Conservation (phyloP, 1,284 basidiomycete genomes). For the Meripilus lineatus region DNA sequence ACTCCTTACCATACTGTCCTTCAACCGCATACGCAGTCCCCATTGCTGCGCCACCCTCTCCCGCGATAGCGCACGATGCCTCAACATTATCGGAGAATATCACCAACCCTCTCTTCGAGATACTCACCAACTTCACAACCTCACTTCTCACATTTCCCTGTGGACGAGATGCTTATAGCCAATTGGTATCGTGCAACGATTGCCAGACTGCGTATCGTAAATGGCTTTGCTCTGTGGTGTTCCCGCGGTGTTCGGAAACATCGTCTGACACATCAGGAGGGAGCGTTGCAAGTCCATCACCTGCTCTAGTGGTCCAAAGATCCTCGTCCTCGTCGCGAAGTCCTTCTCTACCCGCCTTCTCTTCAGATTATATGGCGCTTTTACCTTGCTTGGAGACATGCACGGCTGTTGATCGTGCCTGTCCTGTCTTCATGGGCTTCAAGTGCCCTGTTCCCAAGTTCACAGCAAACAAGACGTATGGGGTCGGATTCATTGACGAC, state of each 20-base stretch:
- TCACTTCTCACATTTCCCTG: conserved; percentile 71
- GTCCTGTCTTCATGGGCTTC: conserved; percentile 71
- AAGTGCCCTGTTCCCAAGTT: conserved; percentile 61
- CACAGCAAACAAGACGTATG: conserved; percentile 71
- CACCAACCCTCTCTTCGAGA: conserved; percentile 45
- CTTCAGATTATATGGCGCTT: conserved; percentile 50
- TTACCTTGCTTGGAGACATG: conserved; percentile 80
- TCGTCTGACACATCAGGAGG: conserved; percentile 10
- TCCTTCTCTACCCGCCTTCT: conserved; percentile 40
- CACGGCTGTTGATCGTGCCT: conserved; percentile 67
- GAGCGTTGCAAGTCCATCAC: conserved; percentile 22
- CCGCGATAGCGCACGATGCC: conserved; percentile 41
- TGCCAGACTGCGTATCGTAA: conserved; percentile 71
- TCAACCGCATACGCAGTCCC: conserved; percentile 68
- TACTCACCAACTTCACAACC: conserved; percentile 70
- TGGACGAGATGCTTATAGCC: conserved; percentile 78
- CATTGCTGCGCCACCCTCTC: conserved; percentile 41
- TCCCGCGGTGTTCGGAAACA: conserved; percentile 66
- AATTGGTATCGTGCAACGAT: conserved; percentile 70
- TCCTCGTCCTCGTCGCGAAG: conserved; percentile 38
- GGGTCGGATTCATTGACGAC: conserved; percentile 63
- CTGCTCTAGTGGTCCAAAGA: conserved; percentile 41
- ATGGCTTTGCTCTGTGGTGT: conserved; percentile 73
- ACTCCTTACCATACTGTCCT: conserved; percentile 73
- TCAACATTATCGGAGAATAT: conserved; percentile 48